Evolutionary conservation across 805 yeast genomes (phyloP).

Genomic region (Kuraishia floccosa): DNA sequence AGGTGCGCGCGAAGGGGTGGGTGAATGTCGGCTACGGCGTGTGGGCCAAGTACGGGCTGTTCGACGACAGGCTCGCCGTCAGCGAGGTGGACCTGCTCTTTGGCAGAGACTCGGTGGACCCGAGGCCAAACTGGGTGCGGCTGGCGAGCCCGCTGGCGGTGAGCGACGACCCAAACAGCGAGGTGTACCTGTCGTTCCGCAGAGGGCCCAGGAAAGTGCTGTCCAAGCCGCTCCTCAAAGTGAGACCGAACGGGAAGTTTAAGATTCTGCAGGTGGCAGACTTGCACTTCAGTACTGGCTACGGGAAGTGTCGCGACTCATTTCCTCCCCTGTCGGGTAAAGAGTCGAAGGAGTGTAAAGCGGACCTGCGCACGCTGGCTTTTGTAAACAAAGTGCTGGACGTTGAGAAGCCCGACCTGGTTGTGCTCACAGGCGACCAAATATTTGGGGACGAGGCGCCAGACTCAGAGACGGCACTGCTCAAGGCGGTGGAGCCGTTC

Average conservation of each 20-base stretch:
- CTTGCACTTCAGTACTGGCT: conserved; percentile 79
- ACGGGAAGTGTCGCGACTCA: conserved; percentile 71
- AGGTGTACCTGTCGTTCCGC: conserved; percentile 5
- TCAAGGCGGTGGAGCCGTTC: conserved; percentile 66
- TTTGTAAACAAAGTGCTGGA: conserved; percentile 60
- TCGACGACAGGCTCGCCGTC: conserved; percentile 22
- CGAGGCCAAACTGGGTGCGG: conserved; percentile 60
- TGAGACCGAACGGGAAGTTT: conserved; percentile 36
- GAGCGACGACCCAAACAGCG: conserved; percentile 6
- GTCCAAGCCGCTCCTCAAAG: conserved; percentile 19
- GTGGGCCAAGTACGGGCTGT: conserved; percentile 47
- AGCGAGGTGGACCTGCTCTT: conserved; percentile 60
- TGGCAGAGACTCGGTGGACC: conserved; percentile 66
- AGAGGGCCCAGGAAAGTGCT: conserved; percentile 5
- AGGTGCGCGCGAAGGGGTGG: conserved; percentile 35
- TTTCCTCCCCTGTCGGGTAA: conserved; percentile 30
- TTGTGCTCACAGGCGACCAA: conserved; percentile 87
- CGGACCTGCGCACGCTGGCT: conserved; percentile 59
- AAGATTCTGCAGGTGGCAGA: conserved; percentile 88
- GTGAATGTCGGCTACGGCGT: conserved; percentile 31
- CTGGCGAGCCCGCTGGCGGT: conserved; percentile 12
- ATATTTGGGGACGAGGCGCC: conserved; percentile 71
- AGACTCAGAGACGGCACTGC: conserved; percentile 74
- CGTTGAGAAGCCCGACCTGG: conserved; percentile 72
- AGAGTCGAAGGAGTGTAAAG: conserved; percentile 45